Evolutionary conservation across 2,329 filamentous ascomycete species (phyloP), one percentile per base, ranked within the genome.

Genomic region (Aureobasidium mangrovei): DNA sequence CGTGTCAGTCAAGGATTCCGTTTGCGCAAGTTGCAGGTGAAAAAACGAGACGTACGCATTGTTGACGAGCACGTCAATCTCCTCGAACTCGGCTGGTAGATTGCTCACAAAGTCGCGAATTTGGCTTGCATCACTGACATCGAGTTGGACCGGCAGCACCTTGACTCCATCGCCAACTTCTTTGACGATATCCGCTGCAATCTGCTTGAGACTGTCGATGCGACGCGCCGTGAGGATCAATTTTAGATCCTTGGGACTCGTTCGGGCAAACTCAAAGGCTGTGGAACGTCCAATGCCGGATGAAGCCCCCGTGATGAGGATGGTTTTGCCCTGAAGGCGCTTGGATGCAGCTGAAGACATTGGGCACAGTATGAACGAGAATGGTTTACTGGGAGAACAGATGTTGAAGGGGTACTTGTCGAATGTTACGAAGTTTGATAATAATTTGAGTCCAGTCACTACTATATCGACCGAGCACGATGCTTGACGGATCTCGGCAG

Each of bases 201-300:
- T 69, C 71, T 91, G 73, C 63, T 86, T 81, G 60, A 98, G 75
- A 0, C 79, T 76, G 63, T 96, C 91, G 62, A 90, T 72, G 46
- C 93, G 82, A 29, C 93, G 82, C n/a, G 93, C 93, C 5, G 93
- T 93, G 56, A 97, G 72, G 62, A 97, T 83, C 48, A 98, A 78
- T 68, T 86, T 89, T 60, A 97, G 77, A 68, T 86, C 80, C 54
- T 83, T 78, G 6, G 89, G 89, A 26, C 86, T 80, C 1, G 91
- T 91, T 55, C 88, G 83, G 27, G 93, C 93, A 66, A 97, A 98
- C 70, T 97, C 93, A 60, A 93, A 75, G n/a, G 91, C 93, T n/a
- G 81, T 85, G 62, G 80, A 82, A 54, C 80, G 81, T 27, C 93
- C 93, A 70, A 98, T 97, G 58, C 93, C 93, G 24, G 89, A 94